These are phyloP conservation scores for Piloderma croceum DNA, from an alignment of 768 basidiomycete genomes.

Conservation along the genomic window DNA sequence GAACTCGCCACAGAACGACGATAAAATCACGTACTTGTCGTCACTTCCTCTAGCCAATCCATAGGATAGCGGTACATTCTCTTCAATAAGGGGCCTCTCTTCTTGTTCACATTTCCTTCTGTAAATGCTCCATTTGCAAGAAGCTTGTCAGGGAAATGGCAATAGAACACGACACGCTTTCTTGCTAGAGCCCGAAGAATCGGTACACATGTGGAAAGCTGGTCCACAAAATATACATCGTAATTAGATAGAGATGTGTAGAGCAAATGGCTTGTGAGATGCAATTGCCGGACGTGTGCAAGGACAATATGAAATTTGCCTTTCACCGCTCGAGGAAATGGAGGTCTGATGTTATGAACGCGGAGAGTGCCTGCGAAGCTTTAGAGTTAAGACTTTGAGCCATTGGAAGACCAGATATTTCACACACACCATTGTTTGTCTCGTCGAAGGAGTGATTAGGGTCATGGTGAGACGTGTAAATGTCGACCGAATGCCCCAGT, in stretches of 20 bases:
- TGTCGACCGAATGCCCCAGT: slow-evolving; percentile 77
- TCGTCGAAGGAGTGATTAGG: slow-evolving; percentile 87
- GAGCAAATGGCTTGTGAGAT: slow-evolving; percentile 68
- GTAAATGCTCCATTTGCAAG: slow-evolving; percentile 66
- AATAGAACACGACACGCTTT: slow-evolving; percentile 93
- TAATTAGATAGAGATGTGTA: slow-evolving; percentile 41
- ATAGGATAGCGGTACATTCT: slow-evolving; percentile 80
- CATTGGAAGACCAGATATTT: slow-evolving; percentile 2
- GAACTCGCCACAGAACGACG: background rate
- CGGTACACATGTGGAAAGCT: slow-evolving; percentile 88
- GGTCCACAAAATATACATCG: slow-evolving; percentile 93
- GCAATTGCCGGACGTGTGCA: slow-evolving; percentile 84
- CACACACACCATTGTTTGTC: slow-evolving; percentile 82
- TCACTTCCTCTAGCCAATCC: slow-evolving; percentile 85
- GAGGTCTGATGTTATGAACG: slow-evolving; percentile 65
- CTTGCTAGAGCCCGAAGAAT: slow-evolving; percentile 60
- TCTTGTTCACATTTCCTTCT: slow-evolving; percentile 43
- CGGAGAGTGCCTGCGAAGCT: slow-evolving; percentile 63
- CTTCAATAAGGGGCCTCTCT: slow-evolving; percentile 51
- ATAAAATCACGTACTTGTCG: slow-evolving; percentile 59
- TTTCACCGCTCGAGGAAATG: slow-evolving; percentile 74
- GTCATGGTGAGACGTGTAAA: slow-evolving; percentile 94
- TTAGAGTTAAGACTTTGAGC: background rate
- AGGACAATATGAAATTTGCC: slow-evolving; percentile 85
- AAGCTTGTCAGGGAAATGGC: slow-evolving; percentile 96